Evolutionary conservation across 805 yeast genomes (phyloP).

Genomic region (Isabelozyma rhagii): DNA sequence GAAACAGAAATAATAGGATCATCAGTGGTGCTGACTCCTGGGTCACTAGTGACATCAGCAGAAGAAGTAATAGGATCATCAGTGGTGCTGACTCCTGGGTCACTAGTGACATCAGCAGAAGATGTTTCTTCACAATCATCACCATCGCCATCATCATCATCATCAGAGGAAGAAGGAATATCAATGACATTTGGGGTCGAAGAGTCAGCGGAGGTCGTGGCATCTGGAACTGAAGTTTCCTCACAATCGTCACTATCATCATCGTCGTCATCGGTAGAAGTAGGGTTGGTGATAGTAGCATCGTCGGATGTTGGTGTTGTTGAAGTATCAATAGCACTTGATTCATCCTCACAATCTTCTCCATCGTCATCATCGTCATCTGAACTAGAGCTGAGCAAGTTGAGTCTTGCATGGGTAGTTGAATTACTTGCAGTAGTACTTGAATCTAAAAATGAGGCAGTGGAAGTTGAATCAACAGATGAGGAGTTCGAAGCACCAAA

Average conservation of each 20-base stretch:
- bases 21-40: constrained; percentile 1
- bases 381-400: neutral
- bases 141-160: constrained; percentile 6
- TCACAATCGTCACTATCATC: constrained; percentile 9
- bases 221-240: constrained; percentile 1
- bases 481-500: neutral
- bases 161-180: constrained; percentile 2
- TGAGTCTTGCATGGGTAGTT: neutral
- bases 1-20: neutral
- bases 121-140: constrained; percentile 4
- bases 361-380: constrained; percentile 13
- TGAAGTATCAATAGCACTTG: neutral
- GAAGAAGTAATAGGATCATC: neutral
- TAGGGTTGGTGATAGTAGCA: neutral
- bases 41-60: neutral
- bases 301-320: neutral
- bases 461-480: constrained; percentile 1
- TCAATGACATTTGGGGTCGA: neutral
- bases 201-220: neutral
- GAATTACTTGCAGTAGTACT: neutral
- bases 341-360: constrained; percentile 9
- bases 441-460: constrained; percentile 1
- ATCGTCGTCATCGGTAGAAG: constrained; percentile 5
- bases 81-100: too few relatives aligned
- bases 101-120: neutral